Percentiles rank a stretch among this genome's conserved stretches.
These are phyloP conservation scores for Phaeoacremonium minimum DNA, from an alignment of 2,329 filamentous ascomycete genomes.

Conservation along the genomic window DNA sequence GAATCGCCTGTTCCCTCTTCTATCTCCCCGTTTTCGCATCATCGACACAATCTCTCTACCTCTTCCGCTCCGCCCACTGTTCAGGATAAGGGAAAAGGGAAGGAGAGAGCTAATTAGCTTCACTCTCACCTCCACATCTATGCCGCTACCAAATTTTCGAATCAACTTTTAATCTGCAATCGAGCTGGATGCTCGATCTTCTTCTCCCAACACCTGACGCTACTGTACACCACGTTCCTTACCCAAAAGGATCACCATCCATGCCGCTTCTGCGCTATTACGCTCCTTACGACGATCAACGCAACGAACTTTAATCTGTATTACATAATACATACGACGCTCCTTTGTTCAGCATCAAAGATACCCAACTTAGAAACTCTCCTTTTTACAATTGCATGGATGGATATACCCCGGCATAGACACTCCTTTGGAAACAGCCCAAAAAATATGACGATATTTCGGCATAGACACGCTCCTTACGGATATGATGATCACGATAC, in stretches of 20 bases:
- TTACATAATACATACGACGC: slow-evolving; percentile 17
- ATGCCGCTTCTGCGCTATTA: slow-evolving; percentile 6
- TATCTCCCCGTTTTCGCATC: slow-evolving; percentile 19
- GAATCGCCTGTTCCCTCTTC: slow-evolving; percentile 36
- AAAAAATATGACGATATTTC: slow-evolving; percentile 27
- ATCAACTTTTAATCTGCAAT: slow-evolving; percentile 18
- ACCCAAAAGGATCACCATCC: slow-evolving; percentile 15
- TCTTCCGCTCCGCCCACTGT: slow-evolving; percentile 25
- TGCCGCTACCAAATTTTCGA: slow-evolving; percentile 10
- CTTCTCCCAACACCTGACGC: slow-evolving; percentile 22
- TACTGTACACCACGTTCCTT: slow-evolving; percentile 27
- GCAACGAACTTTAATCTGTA: slow-evolving; percentile 15
- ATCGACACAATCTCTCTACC: slow-evolving; percentile 31
- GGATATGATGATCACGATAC: slow-evolving; percentile 35
- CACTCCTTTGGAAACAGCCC: slow-evolving; percentile 19
- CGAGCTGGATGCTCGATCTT: slow-evolving; percentile 16
- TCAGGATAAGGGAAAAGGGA: slow-evolving; percentile 29
- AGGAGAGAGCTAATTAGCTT: slow-evolving; percentile 12
- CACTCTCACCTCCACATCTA: slow-evolving; percentile 13
- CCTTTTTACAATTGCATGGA: slow-evolving; percentile 19
- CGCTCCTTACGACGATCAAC: slow-evolving; percentile 10
- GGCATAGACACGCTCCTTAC: slow-evolving; percentile 42
- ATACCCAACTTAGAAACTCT: slow-evolving; percentile 43
- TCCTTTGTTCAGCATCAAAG: slow-evolving; percentile 23
- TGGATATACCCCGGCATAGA: slow-evolving; percentile 17